phyloP scores from a whole-genome alignment of 1,284 basidiomycete genomes.

The Boletus subluridellus region DNA sequence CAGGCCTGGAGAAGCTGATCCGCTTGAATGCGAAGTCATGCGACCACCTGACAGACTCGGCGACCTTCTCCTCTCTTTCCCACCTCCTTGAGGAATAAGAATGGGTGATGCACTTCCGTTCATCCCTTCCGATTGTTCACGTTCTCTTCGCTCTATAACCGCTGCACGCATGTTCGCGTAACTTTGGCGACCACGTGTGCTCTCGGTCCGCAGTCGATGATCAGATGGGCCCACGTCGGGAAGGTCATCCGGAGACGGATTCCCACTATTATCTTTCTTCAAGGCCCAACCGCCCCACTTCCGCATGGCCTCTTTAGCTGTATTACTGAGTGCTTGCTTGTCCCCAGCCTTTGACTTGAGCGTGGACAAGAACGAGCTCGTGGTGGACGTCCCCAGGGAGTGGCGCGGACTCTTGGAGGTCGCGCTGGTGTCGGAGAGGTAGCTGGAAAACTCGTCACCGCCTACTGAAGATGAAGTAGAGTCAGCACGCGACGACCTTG shows the following conservation, averaged over 20 bases:
- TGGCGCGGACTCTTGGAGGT: constrained; percentile 31
- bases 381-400: constrained; percentile 35
- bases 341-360: constrained; percentile 74
- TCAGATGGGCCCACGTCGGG: constrained; percentile 44
- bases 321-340: constrained; percentile 76
- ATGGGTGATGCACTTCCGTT: constrained; percentile 29
- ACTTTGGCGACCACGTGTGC: constrained; percentile 47
- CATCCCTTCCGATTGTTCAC: constrained; percentile 37
- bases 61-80: constrained; percentile 28
- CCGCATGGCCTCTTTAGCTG: constrained; percentile 79
- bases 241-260: constrained; percentile 39
- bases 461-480: constrained; percentile 33
- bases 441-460: constrained; percentile 26
- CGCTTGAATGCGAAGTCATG: constrained; percentile 18
- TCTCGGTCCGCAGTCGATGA: constrained; percentile 34
- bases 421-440: constrained; percentile 30
- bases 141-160: constrained; percentile 59
- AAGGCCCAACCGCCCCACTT: constrained; percentile 84
- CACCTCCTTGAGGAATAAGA: constrained; percentile 30
- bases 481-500: constrained; percentile 27
- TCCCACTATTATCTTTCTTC: constrained; percentile 47
- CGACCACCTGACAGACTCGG: constrained; percentile 30
- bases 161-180: constrained; percentile 72
- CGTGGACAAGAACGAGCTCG: constrained; percentile 65
- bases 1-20: constrained; percentile 30